Conservation (phyloP, 768 basidiomycete species). For the Daedaleopsis sinensis region DNA sequence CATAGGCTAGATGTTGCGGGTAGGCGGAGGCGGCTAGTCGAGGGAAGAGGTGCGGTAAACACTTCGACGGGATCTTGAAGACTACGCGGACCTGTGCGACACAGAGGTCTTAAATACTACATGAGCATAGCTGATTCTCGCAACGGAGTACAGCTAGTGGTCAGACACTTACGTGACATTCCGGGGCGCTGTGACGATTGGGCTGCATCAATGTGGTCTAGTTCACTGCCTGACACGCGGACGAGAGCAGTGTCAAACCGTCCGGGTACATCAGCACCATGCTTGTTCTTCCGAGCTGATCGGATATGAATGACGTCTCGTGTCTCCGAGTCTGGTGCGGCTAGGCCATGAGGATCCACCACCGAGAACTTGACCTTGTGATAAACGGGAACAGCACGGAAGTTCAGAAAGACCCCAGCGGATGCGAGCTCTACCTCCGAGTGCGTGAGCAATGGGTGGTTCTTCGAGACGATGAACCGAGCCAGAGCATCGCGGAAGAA, state of each 20-base stretch:
- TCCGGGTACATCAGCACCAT: not conserved
- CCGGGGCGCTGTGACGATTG: not conserved
- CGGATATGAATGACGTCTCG: constrained; percentile 8
- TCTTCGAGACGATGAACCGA: not conserved
- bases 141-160: too few species aligned
- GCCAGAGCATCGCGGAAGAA: constrained; percentile 11
- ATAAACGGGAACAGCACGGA: constrained; percentile 6
- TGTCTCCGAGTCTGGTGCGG: not conserved
- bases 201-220: too few species aligned
- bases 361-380: constrained; percentile 15
- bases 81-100: constrained; percentile 30
- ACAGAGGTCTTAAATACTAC: constrained; percentile 2
- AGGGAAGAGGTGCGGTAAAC: not conserved
- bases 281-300: not conserved
- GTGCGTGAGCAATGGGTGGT: not conserved
- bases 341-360: not conserved
- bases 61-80: constrained; percentile 21
- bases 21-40: not conserved
- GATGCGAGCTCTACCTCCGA: not conserved
- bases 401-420: not conserved
- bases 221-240: too few species aligned
- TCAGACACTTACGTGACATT: too few species aligned
- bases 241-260: constrained; percentile 14
- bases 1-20: constrained; percentile 29
- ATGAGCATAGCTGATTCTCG: constrained; percentile 20